Evolutionary conservation across 139 green algal species (phyloP), one percentile per base, ranked within the genome.

Genomic region (Ulvella scutata): DNA sequence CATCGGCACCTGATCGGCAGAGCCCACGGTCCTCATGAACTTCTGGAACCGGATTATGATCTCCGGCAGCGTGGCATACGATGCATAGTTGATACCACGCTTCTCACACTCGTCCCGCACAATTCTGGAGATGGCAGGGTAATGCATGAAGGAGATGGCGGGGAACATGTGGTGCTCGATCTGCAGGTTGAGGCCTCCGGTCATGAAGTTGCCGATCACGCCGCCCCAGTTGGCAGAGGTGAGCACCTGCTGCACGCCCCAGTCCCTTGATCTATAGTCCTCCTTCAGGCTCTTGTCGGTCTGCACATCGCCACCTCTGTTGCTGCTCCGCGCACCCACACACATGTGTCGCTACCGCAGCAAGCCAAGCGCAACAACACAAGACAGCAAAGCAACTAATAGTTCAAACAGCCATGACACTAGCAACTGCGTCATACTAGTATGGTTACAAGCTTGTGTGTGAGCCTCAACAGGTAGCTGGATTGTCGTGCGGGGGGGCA

Each of bases 141-240:
- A 93, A 79, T 93, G 88, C 76, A 87, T 86, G 83, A 91, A 91
- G 40, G 78, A 87, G 73, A 93, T 87, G 60, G 83, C 83, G 28
- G 88, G 88, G 82, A 93, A 93, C 40, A 95, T 76, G 79, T 93
- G 87, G 80, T 94, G 87, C 81, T 92, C 88, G 38, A 89, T 85
- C 82, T 92, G 86, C 79, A 91, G 83, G 80, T 89, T 90, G 3
- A 93, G 75, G 17, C 90, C 90, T 23, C 90, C 90, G 4, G 90
- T 96, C 74, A 96, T 88, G 84, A 96, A 94, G 86, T 90, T 90
- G 75, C 88, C 89, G 0, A 93, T 67, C 10, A 82, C 81, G 74
- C 84, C 88, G 35, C 90, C 90, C 88, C 89, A 96, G 83, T 94
- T 90, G 38, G 89, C 88, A 10, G 79, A 88, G 6, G 90, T 96